These are phyloP conservation scores for Candida maltosa DNA, from an alignment of 805 yeast species.

Conservation along the genomic window DNA sequence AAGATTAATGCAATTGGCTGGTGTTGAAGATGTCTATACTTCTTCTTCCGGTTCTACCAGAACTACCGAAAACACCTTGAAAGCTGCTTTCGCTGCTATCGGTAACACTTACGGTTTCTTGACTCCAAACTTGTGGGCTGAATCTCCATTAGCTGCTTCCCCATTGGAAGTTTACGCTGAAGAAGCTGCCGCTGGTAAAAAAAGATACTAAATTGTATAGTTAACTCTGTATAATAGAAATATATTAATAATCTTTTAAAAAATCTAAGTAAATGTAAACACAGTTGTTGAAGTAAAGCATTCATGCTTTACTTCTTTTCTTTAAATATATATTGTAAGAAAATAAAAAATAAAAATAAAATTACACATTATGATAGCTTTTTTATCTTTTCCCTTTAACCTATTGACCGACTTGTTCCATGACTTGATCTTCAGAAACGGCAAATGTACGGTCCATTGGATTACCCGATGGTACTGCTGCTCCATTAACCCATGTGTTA, in stretches of 20 bases:
- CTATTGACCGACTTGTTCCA: slow-evolving; percentile 54
- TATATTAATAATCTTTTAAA: slow-evolving; percentile 2
- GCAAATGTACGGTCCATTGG: slow-evolving; percentile 72
- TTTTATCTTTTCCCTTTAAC: slow-evolving; percentile 8
- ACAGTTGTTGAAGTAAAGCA: background rate
- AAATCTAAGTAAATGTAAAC: background rate
- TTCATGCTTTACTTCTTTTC: too few species aligned
- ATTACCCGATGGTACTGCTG: slow-evolving; percentile 12
- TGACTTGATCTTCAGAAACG: slow-evolving; percentile 67
- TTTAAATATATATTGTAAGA: too few species aligned
- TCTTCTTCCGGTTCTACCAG: slow-evolving; percentile 98
- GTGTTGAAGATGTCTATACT: slow-evolving; percentile 99
- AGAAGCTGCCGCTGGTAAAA: slow-evolving; percentile 72
- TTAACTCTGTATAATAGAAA: background rate
- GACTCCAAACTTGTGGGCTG: slow-evolving; percentile 98
- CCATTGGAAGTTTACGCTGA: slow-evolving; percentile 95
- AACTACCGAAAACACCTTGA: slow-evolving; percentile 99
- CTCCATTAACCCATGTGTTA: slow-evolving; percentile 34
- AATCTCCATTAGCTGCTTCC: slow-evolving; percentile 77
- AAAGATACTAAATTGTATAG: slow-evolving; percentile 67
- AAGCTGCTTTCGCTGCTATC: slow-evolving; percentile 98
- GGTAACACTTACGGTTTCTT: slow-evolving; percentile 99
- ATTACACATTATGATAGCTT: too few species aligned
- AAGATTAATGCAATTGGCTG: slow-evolving; percentile 98
- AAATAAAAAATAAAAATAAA: too few species aligned